Conservation (phyloP, 176 grass and related monocot genomes). For the Ampelocalamus luodianensis region DNA sequence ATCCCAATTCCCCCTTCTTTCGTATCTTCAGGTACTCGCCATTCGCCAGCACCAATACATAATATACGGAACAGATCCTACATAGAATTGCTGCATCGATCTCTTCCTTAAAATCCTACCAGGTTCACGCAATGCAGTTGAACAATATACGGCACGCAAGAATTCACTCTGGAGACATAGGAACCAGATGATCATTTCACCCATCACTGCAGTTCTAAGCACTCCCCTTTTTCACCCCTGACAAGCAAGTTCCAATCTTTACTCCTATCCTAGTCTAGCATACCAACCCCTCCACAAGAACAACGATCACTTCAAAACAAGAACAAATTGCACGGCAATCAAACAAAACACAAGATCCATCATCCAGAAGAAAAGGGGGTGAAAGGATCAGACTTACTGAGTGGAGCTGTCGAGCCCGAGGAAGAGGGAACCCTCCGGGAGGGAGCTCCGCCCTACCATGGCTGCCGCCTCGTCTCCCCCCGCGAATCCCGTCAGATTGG, state of each 20-base stretch:
- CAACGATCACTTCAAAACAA: background rate
- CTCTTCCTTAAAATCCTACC: too few relatives aligned
- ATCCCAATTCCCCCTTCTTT: background rate
- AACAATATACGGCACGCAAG: background rate
- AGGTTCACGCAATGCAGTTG: background rate
- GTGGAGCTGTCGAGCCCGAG: constrained; percentile 96
- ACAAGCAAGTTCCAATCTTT: background rate
- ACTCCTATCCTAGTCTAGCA: background rate
- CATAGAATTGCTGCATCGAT: background rate
- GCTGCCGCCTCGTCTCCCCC: constrained; percentile 21
- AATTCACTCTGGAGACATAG: background rate
- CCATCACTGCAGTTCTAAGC: background rate
- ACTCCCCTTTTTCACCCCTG: background rate
- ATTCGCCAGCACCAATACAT: background rate
- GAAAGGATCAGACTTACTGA: constrained; percentile 56
- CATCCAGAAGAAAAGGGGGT: background rate
- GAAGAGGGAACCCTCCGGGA: constrained; percentile 81
- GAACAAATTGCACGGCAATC: background rate
- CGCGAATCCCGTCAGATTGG: background rate
- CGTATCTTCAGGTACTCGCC: background rate
- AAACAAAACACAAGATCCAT: background rate
- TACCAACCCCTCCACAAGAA: background rate
- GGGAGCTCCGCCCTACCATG: constrained; percentile 51
- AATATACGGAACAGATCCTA: background rate
- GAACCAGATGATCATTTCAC: background rate